Evolutionary conservation across 1,139 yeast species (phyloP).

Genomic region (Torulaspora globosa): DNA sequence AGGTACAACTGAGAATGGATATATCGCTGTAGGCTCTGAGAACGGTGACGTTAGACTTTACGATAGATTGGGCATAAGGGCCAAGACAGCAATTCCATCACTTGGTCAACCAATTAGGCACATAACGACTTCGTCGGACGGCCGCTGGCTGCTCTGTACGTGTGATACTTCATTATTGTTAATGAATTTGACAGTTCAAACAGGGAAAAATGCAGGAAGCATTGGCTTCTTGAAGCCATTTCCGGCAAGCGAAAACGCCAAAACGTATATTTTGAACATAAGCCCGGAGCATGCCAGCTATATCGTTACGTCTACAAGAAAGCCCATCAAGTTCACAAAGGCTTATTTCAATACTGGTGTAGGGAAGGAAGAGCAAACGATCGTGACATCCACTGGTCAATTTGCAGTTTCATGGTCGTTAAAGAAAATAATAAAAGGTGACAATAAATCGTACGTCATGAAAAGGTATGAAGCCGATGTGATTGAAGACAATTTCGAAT

Average conservation of each 20-base stretch:
- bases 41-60: slow-evolving; percentile 74
- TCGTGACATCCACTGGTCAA: slow-evolving; percentile 75
- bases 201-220: slow-evolving; percentile 56
- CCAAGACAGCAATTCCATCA: slow-evolving; percentile 76
- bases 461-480: slow-evolving; percentile 59
- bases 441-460: slow-evolving; percentile 56
- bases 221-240: slow-evolving; percentile 66
- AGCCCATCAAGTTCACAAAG: slow-evolving; percentile 55
- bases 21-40: slow-evolving; percentile 68
- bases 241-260: slow-evolving; percentile 62
- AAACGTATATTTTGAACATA: slow-evolving; percentile 62
- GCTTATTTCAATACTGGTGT: slow-evolving; percentile 75
- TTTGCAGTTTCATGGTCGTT: slow-evolving; percentile 81
- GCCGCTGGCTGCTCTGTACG: slow-evolving; percentile 78
- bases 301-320: slow-evolving; percentile 52
- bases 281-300: slow-evolving; percentile 69
- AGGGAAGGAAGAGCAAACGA: slow-evolving; percentile 59
- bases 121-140: slow-evolving; percentile 71
- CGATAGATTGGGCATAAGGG: slow-evolving; percentile 66
- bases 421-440: slow-evolving; percentile 52
- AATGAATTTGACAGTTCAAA: slow-evolving; percentile 59
- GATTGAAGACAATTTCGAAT: slow-evolving; percentile 74
- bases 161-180: slow-evolving; percentile 66
- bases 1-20: slow-evolving; percentile 70
- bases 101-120: slow-evolving; percentile 70